Evolutionary conservation across 257 asterid genomes (phyloP).

Genomic region (Capsicum baccatum): DNA sequence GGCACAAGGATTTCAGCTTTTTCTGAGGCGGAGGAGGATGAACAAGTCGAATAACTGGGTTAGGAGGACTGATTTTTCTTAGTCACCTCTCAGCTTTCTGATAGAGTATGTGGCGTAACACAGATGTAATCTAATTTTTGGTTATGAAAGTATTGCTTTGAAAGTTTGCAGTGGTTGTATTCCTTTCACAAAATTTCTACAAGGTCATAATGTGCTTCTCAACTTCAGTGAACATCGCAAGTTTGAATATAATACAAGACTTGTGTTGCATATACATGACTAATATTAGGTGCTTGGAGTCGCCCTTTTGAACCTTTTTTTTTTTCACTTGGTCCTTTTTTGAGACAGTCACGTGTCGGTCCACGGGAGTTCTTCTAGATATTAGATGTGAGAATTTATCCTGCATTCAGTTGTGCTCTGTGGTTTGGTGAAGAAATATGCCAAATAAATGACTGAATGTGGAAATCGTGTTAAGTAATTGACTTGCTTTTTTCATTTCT

Average conservation of each 20-base stretch:
- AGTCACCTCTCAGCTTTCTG: too few species aligned
- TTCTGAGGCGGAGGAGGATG: slow-evolving; percentile 76
- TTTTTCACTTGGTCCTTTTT: background rate
- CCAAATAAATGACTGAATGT: background rate
- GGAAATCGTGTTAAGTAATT: background rate
- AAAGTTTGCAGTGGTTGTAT: background rate
- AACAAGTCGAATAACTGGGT: slow-evolving; percentile 43
- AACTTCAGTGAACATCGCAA: background rate
- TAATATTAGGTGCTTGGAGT: background rate
- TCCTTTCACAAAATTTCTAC: slow-evolving; percentile 12
- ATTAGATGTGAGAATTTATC: background rate
- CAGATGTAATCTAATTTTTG: background rate
- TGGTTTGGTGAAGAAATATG: background rate
- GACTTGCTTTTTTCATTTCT: background rate
- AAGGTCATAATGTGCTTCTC: slow-evolving; percentile 5
- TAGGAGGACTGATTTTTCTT: slow-evolving; percentile 40
- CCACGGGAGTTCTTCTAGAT: background rate
- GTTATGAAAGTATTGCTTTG: background rate
- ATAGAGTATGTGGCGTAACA: slow-evolving; percentile 2
- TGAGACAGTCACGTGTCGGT: slow-evolving; percentile 17
- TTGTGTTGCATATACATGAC: background rate
- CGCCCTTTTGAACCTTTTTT: background rate
- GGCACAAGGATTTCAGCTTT: slow-evolving; percentile 59
- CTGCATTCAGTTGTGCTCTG: slow-evolving; percentile 6
- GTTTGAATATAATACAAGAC: slow-evolving; percentile 3